phyloP scores from a whole-genome alignment of 106 monocot species.

The Acanthochlamys bracteata region DNA sequence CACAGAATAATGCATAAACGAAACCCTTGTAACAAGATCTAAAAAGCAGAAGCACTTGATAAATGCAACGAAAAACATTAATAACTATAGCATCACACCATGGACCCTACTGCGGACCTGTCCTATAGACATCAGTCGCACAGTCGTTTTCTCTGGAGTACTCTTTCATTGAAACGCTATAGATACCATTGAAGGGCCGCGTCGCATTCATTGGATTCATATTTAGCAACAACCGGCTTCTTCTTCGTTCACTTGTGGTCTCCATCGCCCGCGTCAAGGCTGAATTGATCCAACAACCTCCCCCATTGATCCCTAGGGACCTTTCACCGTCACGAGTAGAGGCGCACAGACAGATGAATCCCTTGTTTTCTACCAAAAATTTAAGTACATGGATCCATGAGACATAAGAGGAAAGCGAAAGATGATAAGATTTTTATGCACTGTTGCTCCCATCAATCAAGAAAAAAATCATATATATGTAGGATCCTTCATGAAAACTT shows the following conservation, averaged over 20 bases:
- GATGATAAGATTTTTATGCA: neutral
- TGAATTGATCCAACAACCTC: neutral
- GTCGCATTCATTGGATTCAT: neutral
- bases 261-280: neutral
- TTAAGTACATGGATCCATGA: neutral
- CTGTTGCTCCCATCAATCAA: neutral
- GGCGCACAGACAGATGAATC: neutral
- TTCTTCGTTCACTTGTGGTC: neutral
- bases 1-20: neutral
- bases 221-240: neutral
- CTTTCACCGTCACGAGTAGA: neutral
- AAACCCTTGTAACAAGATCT: no score
- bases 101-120: no score
- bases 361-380: neutral
- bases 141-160: neutral
- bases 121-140: neutral
- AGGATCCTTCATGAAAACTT: no score
- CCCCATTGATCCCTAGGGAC: neutral
- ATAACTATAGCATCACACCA: no score
- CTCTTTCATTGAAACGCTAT: neutral
- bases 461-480: neutral
- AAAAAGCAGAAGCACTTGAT: no score
- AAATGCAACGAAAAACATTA: no score
- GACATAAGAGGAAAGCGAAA: neutral
- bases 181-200: neutral